Conservation (phyloP, 495 filamentous ascomycete species). For the Hyaloscypha bicolor region DNA sequence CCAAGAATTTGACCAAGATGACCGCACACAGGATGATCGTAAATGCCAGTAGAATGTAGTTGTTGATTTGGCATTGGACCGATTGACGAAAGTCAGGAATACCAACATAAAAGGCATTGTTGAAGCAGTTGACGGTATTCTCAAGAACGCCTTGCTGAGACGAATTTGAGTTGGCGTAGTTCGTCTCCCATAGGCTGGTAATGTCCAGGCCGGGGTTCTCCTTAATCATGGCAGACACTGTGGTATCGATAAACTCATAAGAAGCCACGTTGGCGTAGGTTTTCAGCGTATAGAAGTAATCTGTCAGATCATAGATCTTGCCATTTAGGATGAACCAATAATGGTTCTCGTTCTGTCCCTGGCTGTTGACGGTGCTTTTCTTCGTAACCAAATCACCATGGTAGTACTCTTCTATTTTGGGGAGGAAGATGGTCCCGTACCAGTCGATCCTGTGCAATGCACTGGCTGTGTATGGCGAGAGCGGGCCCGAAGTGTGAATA, state of each 20-base stretch:
- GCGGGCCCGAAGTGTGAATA: constrained; percentile 69
- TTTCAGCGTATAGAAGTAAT: constrained; percentile 81
- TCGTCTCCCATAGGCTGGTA: constrained; percentile 59
- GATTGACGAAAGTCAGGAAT: constrained; percentile 81
- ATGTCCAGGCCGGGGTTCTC: constrained; percentile 80
- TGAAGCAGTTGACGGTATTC: constrained; percentile 74
- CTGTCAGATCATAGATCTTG: constrained; percentile 83
- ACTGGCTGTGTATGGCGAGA: constrained; percentile 52
- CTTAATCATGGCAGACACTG: constrained; percentile 65
- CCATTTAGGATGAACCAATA: constrained; percentile 78
- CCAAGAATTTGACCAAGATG: constrained; percentile 86
- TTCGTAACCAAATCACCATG: constrained; percentile 82
- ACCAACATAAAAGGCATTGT: constrained; percentile 82
- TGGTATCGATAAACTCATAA: constrained; percentile 70
- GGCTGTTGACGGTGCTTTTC: constrained; percentile 51
- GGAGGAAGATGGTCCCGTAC: constrained; percentile 75
- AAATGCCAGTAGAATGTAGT: constrained; percentile 87
- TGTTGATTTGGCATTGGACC: constrained; percentile 82
- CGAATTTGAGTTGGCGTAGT: constrained; percentile 39
- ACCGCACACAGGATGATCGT: constrained; percentile 79
- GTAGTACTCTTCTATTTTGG: constrained; percentile 80
- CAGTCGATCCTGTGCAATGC: constrained; percentile 66
- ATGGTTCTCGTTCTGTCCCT: constrained; percentile 67
- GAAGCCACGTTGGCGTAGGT: constrained; percentile 33
- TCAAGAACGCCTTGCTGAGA: constrained; percentile 45